phyloP scores from a whole-genome alignment of 2,329 filamentous ascomycete species.

The Dryadomyces quercivorus region DNA sequence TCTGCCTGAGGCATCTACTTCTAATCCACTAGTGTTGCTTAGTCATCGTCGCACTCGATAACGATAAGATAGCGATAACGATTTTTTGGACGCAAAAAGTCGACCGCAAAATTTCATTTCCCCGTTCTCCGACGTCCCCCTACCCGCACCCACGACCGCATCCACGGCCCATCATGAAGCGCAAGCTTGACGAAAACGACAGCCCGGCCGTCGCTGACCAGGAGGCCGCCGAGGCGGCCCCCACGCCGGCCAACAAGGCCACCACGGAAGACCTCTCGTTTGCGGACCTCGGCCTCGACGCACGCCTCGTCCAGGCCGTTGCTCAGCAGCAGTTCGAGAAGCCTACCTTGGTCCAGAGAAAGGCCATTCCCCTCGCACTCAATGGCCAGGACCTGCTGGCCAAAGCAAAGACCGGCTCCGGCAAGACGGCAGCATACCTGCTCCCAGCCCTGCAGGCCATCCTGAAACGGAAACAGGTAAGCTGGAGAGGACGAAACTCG shows the following conservation, averaged over 20 bases:
- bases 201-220: slow-evolving; percentile 18
- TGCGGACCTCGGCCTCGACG: slow-evolving; percentile 65
- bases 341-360: slow-evolving; percentile 80
- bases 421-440: slow-evolving; percentile 94
- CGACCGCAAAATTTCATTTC: background rate
- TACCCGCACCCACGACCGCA: too few relatives aligned
- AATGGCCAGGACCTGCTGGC: slow-evolving; percentile 83
- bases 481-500: background rate
- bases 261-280: slow-evolving; percentile 32
- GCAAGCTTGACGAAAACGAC: slow-evolving; percentile 40
- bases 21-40: background rate
- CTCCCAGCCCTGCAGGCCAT: slow-evolving; percentile 80
- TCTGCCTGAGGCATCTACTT: too few relatives aligned
- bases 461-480: slow-evolving; percentile 54
- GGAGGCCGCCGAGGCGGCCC: background rate
- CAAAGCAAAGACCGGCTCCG: slow-evolving; percentile 87
- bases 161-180: slow-evolving; percentile 35
- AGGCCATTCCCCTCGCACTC: slow-evolving; percentile 77
- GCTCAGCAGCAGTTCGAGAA: slow-evolving; percentile 71
- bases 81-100: background rate
- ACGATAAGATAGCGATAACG: background rate
- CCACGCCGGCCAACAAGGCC: slow-evolving; percentile 1
- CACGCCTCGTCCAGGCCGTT: slow-evolving; percentile 75
- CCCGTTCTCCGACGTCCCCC: background rate
- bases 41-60: background rate